Base-by-base conservation (phyloP, 1,284 basidiomycete genomes). In the Sporisorium iseilematis-ciliati region DNA sequence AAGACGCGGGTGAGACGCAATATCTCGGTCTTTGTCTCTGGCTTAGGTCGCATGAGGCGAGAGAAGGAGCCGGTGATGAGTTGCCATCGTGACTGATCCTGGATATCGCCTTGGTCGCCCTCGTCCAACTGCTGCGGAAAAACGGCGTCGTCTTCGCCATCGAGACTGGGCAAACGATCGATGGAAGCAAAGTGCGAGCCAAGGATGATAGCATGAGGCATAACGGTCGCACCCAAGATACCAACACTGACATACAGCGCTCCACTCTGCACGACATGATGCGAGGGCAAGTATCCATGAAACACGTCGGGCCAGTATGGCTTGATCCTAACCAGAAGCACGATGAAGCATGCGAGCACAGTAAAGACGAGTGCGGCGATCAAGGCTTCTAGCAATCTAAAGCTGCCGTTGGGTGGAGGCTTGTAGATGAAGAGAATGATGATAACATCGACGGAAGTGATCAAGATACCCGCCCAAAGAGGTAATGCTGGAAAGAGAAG, bases 151-250 rank as follows among this genome's bases (percentile, higher is more conserved):
- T 49, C 48, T 6, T 49, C n/a, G 20, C 29, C 26, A 45, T 55
- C 62, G 45, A 62, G 38, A 12, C 20, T 50, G 10, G 75, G 70
- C 1, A 79, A 64, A 0, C 83, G 70, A 31, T 83, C 74, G 53
- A 82, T 76, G 25, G 73, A 77, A 4, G 82, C 75, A 72, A 82
- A 84, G 46, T 92, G 90, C 3, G 92, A 94, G 11, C 94, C 95
- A 7, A 97, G 88, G 87, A 94, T 95, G 23, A 97, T 88, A 48
- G 92, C 91, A 84, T 97, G 95, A 0, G 95, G 95, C 95, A 89
- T 88, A 73, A 81, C 80, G 91, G 94, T 86, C 72, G 80, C 83
- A n/a, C 88, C 88, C 40, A 88, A 86, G 66, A 88, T 88, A 49
- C 88, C 88, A 26, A 89, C 87, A 14, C 93, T 92, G 8, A 91